phyloP scores from a whole-genome alignment of 495 filamentous ascomycete genomes.

The Neurospora sp. region DNA sequence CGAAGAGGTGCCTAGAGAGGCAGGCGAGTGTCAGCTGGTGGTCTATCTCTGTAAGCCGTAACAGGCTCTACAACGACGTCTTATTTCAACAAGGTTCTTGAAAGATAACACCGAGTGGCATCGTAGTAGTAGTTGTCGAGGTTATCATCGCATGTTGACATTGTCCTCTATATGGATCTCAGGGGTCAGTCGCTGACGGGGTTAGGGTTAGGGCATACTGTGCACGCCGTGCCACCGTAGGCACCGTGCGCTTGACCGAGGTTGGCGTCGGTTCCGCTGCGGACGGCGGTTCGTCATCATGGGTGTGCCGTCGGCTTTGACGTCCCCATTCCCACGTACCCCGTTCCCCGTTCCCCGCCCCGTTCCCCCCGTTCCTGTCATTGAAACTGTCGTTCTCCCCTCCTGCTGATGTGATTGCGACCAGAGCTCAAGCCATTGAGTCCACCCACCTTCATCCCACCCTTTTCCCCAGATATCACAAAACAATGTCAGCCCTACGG shows the following conservation, averaged over 20 bases:
- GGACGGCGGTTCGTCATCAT: constrained; percentile 10
- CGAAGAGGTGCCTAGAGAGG: not conserved
- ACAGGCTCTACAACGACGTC: not conserved
- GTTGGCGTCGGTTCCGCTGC: constrained; percentile 21
- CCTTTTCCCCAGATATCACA: not conserved
- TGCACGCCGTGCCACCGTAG: not conserved
- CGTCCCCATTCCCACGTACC: constrained; percentile 1
- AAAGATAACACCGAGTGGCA: not conserved
- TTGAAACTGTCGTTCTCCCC: constrained; percentile 11
- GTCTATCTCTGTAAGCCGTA: not conserved
- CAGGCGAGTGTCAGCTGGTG: too few species aligned
- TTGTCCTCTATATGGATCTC: not conserved
- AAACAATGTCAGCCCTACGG: constrained; percentile 67
- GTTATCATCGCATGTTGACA: not conserved
- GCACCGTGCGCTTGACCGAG: constrained; percentile 20
- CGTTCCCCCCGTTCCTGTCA: constrained; percentile 9
- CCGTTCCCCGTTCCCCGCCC: not conserved
- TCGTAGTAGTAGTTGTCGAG: not conserved
- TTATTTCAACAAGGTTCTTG: not conserved
- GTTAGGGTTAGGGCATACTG: constrained; percentile 13
- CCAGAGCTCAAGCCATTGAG: not conserved
- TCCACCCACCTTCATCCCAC: constrained; percentile 2
- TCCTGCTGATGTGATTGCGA: not conserved
- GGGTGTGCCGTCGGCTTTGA: constrained; percentile 2
- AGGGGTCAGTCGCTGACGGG: not conserved